phyloP scores from a whole-genome alignment of 768 basidiomycete genomes.

The Megacollybia marginata region DNA sequence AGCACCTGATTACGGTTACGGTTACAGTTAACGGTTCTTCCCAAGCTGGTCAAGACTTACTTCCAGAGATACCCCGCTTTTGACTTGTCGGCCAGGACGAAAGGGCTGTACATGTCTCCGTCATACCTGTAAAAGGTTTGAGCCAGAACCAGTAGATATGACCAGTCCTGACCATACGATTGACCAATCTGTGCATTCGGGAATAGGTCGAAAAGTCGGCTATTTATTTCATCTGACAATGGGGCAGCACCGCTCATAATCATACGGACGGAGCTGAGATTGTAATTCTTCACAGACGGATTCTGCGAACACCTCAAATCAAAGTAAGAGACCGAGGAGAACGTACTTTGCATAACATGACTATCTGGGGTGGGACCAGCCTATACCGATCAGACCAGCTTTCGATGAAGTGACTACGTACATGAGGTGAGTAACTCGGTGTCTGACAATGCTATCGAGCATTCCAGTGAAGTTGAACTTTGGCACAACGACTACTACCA shows the following conservation, averaged over 20 bases:
- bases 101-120: constrained; percentile 51
- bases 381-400: constrained; percentile 17
- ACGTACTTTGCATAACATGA: constrained; percentile 48
- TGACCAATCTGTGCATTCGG: constrained; percentile 51
- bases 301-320: constrained; percentile 25
- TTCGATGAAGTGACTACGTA: constrained; percentile 12
- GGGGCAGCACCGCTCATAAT: constrained; percentile 56
- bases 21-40: constrained; percentile 6
- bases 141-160: not conserved
- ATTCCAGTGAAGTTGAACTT: constrained; percentile 59
- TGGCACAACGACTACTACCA: constrained; percentile 50
- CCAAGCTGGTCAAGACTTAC: constrained; percentile 24
- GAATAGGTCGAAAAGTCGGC: constrained; percentile 40
- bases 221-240: constrained; percentile 44
- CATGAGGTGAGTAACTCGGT: constrained; percentile 52
- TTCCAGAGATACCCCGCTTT: constrained; percentile 46
- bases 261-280: constrained; percentile 36
- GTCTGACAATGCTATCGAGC: constrained; percentile 50
- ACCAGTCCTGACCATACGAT: constrained; percentile 37
- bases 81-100: constrained; percentile 39
- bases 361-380: constrained; percentile 50
- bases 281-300: constrained; percentile 41
- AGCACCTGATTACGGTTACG: constrained; percentile 24
- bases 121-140: constrained; percentile 41
- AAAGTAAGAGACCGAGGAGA: not conserved